Conservation (phyloP, 805 yeast genomes). For the Kazachstania kunashirensis region DNA sequence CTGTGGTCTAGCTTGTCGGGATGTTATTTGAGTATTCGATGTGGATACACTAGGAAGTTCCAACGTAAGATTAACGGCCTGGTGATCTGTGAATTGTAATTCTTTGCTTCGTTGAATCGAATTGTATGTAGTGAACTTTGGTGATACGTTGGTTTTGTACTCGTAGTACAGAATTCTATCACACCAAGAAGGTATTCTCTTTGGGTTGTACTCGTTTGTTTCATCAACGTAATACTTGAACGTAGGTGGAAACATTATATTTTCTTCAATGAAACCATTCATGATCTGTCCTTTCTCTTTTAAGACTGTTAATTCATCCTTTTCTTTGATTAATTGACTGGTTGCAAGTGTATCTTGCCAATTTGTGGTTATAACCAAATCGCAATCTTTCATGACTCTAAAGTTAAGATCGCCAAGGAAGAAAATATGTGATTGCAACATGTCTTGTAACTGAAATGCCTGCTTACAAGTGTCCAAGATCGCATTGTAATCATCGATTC, state of each 20-base stretch:
- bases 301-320: conserved; percentile 30
- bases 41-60: conserved; percentile 32
- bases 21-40: no score
- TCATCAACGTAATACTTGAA: conserved; percentile 55
- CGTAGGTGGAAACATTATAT: conserved; percentile 66
- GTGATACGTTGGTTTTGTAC: conserved; percentile 24
- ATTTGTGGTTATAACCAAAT: conserved; percentile 10
- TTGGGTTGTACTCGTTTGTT: conserved; percentile 38
- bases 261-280: conserved; percentile 55
- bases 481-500: conserved; percentile 45
- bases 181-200: conserved; percentile 81
- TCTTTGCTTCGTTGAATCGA: conserved; percentile 33
- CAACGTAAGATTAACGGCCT: conserved; percentile 56
- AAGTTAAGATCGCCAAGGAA: conserved; percentile 83
- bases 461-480: conserved; percentile 41
- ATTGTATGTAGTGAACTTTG: conserved; percentile 33
- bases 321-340: conserved; percentile 18
- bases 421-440: conserved; percentile 60
- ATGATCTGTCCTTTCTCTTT: conserved; percentile 35
- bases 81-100: conserved; percentile 62
- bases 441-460: conserved; percentile 19
- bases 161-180: conserved; percentile 63
- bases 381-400: conserved; percentile 36
- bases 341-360: conserved; percentile 9
- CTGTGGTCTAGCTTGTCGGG: background rate